Evolutionary conservation across 495 filamentous ascomycete genomes (phyloP).

Genomic region (Penicillium arizonense): DNA sequence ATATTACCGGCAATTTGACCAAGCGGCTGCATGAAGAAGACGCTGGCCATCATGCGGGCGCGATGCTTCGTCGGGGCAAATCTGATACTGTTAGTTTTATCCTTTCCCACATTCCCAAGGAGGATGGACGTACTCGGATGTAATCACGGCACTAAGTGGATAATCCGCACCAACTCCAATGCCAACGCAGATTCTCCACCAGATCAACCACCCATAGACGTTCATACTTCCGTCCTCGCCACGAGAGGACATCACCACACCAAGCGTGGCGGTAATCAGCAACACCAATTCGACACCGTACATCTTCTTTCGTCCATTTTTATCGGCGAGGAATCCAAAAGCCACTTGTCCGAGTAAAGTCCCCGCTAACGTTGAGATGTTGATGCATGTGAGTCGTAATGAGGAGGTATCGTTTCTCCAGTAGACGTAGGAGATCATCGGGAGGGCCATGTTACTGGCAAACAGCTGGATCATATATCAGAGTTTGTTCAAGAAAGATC

Average conservation of each 20-base stretch:
- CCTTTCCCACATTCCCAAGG: background rate
- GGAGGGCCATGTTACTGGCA: conserved; percentile 62
- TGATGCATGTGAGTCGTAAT: conserved; percentile 49
- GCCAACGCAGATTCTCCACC: conserved; percentile 57
- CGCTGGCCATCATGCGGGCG: conserved; percentile 62
- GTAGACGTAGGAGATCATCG: conserved; percentile 63
- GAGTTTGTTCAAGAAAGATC: background rate
- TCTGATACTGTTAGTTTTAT: conserved; percentile 24
- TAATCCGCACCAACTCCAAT: conserved; percentile 59
- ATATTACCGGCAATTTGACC: conserved; percentile 63
- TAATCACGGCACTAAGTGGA: conserved; percentile 59
- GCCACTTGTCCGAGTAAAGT: conserved; percentile 58
- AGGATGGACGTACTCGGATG: conserved; percentile 48
- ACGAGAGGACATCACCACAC: conserved; percentile 48
- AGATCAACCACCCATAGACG: conserved; percentile 55
- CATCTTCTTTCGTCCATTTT: conserved; percentile 58
- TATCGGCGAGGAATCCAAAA: conserved; percentile 64
- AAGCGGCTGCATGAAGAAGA: conserved; percentile 66
- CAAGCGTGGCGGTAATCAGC: conserved; percentile 54
- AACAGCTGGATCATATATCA: conserved; percentile 43
- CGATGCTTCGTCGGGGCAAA: conserved; percentile 59
- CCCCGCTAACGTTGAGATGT: conserved; percentile 57
- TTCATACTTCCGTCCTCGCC: conserved; percentile 50
- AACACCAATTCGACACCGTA: conserved; percentile 65
- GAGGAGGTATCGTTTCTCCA: conserved; percentile 47